Evolutionary conservation across 331 rosid genomes (phyloP).

Genomic region (Cydonia oblonga): DNA sequence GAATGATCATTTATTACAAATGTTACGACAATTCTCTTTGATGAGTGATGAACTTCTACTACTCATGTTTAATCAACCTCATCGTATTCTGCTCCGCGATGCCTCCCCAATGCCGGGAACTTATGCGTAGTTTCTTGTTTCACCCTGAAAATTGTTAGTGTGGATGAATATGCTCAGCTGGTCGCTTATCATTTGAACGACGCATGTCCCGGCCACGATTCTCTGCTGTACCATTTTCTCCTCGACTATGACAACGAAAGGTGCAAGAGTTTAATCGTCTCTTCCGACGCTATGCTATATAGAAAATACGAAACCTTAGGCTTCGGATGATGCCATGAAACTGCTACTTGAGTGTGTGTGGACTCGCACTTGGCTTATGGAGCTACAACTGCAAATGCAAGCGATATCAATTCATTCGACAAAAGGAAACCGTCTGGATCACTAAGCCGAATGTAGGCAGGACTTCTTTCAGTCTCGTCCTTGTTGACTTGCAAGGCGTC

Average conservation of each 20-base stretch:
- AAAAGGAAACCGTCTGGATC: constrained; percentile 94
- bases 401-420: constrained; percentile 77
- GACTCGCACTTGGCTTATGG: constrained; percentile 20
- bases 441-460: constrained; percentile 55
- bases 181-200: background rate
- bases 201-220: background rate
- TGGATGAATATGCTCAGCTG: background rate
- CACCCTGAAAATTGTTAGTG: background rate
- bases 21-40: background rate
- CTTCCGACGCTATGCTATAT: background rate
- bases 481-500: constrained; percentile 6
- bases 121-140: background rate
- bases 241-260: too few species aligned
- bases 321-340: background rate
- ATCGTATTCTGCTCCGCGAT: background rate
- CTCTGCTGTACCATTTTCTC: background rate
- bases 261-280: background rate
- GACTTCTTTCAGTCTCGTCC: constrained; percentile 5
- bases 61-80: background rate
- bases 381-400: constrained; percentile 61
- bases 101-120: background rate
- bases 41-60: background rate
- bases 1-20: too few species aligned
- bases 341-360: background rate
- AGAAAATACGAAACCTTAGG: background rate